Evolutionary conservation across 176 grass and related monocot genomes (phyloP), one percentile per base, ranked within the genome.

Genomic region (Panicum miliaceum): DNA sequence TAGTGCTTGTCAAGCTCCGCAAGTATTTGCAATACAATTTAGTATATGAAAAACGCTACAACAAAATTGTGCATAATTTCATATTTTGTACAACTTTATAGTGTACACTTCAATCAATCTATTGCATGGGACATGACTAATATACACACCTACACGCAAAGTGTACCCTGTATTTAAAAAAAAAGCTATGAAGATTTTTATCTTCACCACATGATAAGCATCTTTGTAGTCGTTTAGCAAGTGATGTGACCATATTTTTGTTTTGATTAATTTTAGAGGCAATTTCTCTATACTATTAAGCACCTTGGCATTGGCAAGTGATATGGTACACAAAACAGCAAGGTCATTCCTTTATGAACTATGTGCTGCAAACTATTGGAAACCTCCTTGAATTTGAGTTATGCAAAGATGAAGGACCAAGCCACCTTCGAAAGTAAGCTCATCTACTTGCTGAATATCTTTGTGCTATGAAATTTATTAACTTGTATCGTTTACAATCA

Each of bases 301-400:
- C 52, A 58, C 35, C 42, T 81, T 59, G 65, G 35, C 68, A 98
- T 81, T 59, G 59, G 35, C 68, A 98, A 91, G 91, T 90, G 64
- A 69, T 79, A 83, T 84, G 81, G 81, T 81, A 62, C 71, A 34
- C 19, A 94, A 98, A 90, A 88, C 86, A 53, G 89, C 87, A 66
- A 98, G 71, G 74, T 93, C 92, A 57, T 80, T 81, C 50, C 89
- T 98, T 60, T 84, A 87, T 86, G 96, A 95, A 72, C 38, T 98
- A 56, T 98, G 96, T 77, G 59, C 89, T 48, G 91, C 85, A 72
- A 93, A 76, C 77, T 88, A 89, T 77, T 98, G 96, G 96, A 84
- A 73, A 53, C 71, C 40, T 76, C 96, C 96, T 70, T 70, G 76
- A 71, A 64, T 95, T 98, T 27, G 61, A 90, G 40, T 88, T 88